Percentiles rank a stretch among this genome's conserved stretches.
Evolutionary conservation across 106 monocot genomes (phyloP).

Genomic region (Apostasia shenzhenica): DNA sequence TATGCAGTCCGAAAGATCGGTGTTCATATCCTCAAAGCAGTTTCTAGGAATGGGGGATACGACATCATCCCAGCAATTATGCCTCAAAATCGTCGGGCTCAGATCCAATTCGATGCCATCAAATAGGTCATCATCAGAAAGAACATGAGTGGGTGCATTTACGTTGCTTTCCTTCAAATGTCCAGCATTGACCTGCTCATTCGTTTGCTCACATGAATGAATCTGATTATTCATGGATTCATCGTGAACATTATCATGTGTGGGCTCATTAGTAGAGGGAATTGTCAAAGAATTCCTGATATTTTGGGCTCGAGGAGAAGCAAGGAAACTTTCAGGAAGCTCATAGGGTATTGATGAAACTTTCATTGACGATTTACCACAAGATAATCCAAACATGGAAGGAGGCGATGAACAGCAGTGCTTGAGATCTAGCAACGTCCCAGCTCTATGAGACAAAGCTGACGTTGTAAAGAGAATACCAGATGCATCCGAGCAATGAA

Average conservation of each 20-base stretch:
- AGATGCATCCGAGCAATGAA: neutral
- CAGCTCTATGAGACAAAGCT: constrained; percentile 7
- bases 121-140: constrained; percentile 33
- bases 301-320: neutral
- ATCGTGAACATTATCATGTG: neutral
- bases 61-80: constrained; percentile 43
- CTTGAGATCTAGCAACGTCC: constrained; percentile 10
- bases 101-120: constrained; percentile 54
- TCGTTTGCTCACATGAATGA: neutral
- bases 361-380: neutral
- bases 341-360: neutral
- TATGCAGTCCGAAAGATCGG: constrained; percentile 13
- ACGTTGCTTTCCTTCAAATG: constrained; percentile 6
- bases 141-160: neutral
- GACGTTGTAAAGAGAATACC: neutral
- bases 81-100: constrained; percentile 12
- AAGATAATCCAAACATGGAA: neutral
- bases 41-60: constrained; percentile 9
- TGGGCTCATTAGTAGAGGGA: constrained; percentile 1
- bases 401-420: constrained; percentile 8
- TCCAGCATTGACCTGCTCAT: neutral
- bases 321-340: neutral
- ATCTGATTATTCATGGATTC: neutral
- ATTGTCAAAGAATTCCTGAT: neutral
- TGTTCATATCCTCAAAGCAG: constrained; percentile 26